phyloP scores from a whole-genome alignment of 2,329 filamentous ascomycete species.

The Thielaviopsis ethacetica region DNA sequence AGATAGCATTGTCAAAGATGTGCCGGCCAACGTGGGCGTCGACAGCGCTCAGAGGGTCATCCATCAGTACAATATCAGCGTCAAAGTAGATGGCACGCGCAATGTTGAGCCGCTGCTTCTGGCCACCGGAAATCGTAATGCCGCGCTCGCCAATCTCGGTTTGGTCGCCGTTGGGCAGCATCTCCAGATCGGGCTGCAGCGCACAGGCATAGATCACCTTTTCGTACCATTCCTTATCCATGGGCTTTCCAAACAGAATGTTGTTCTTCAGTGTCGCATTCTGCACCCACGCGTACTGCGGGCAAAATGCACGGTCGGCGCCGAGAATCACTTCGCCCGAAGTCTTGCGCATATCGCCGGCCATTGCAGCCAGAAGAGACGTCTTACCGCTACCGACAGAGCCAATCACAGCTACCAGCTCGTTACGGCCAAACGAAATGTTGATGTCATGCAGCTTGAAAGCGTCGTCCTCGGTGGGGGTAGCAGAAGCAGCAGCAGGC shows the following conservation, averaged over 20 bases:
- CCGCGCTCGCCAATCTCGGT: slow-evolving; percentile 93
- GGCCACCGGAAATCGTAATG: slow-evolving; percentile 87
- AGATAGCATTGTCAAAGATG: slow-evolving; percentile 88
- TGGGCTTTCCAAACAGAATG: slow-evolving; percentile 72
- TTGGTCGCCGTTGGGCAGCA: slow-evolving; percentile 74
- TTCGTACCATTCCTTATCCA: slow-evolving; percentile 64
- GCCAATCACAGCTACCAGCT: slow-evolving; percentile 73
- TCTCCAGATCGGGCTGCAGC: slow-evolving; percentile 69
- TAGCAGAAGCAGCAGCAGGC: slow-evolving; percentile 16
- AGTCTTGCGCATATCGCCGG: slow-evolving; percentile 85
- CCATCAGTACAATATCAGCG: slow-evolving; percentile 51
- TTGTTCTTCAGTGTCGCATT: slow-evolving; percentile 79
- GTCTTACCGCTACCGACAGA: slow-evolving; percentile 83
- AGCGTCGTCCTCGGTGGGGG: slow-evolving; percentile 40
- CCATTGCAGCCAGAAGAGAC: slow-evolving; percentile 73
- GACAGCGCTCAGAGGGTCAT: slow-evolving; percentile 52
- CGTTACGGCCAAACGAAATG: slow-evolving; percentile 53
- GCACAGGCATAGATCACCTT: slow-evolving; percentile 79
- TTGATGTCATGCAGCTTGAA: slow-evolving; percentile 58
- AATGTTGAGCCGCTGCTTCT: slow-evolving; percentile 91
- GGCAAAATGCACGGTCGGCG: slow-evolving; percentile 74
- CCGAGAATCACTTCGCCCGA: slow-evolving; percentile 58
- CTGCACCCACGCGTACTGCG: slow-evolving; percentile 96
- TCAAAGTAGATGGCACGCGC: slow-evolving; percentile 63
- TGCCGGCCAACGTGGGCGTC: slow-evolving; percentile 55